These are phyloP conservation scores for Ceratobasidium sp. DNA, from an alignment of 1,284 basidiomycete species.

Conservation along the genomic window DNA sequence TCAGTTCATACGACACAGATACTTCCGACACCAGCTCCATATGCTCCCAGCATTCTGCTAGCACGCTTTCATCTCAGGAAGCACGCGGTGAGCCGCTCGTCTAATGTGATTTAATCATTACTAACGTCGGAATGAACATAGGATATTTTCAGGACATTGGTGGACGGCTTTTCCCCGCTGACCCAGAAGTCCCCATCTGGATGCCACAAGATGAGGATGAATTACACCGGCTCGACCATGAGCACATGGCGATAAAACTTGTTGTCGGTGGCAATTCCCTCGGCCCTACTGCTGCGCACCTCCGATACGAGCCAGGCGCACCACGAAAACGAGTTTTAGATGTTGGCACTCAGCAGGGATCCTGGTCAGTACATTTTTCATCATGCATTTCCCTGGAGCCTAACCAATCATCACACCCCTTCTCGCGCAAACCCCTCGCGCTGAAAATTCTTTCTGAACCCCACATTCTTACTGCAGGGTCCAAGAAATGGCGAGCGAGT, in stretches of 20 bases:
- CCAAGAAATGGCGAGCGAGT: slow-evolving; percentile 38
- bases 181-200: slow-evolving; percentile 28
- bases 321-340: slow-evolving; percentile 31
- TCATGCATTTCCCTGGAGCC: neutral
- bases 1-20: slow-evolving; percentile 2
- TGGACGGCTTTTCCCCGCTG: slow-evolving; percentile 24
- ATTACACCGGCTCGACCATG: slow-evolving; percentile 19
- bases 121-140: neutral
- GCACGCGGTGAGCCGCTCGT: slow-evolving; percentile 6
- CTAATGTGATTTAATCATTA: neutral
- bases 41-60: slow-evolving; percentile 20
- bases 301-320: slow-evolving; percentile 16
- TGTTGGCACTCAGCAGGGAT: slow-evolving; percentile 33
- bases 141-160: slow-evolving; percentile 25
- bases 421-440: slow-evolving; percentile 9
- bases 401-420: neutral
- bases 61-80: slow-evolving; percentile 13
- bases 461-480: slow-evolving; percentile 16
- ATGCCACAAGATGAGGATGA: slow-evolving; percentile 37
- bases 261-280: slow-evolving; percentile 19
- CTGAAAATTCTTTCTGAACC: too few relatives aligned
- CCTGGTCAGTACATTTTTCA: slow-evolving; percentile 25
- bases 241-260: slow-evolving; percentile 25
- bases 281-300: slow-evolving; percentile 24
- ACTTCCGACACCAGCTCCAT: slow-evolving; percentile 23